A percentile compares a stretch with the other conserved stretches of the same genome.
Evolutionary conservation across 164 flowering plant genomes (phyloP).

Genomic region (Malania oleifera): DNA sequence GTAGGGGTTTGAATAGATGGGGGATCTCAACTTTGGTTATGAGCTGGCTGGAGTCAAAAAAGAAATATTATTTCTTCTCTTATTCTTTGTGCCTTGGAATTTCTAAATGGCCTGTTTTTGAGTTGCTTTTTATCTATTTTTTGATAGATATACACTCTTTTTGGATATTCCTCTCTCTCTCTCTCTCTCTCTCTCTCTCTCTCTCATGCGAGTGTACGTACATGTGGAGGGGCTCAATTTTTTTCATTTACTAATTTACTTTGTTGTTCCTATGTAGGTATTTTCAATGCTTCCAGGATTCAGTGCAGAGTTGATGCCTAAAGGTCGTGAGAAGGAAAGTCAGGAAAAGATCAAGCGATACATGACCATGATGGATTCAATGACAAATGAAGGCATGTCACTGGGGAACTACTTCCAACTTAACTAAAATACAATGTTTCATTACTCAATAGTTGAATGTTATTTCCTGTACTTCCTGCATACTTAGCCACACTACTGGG

Average conservation of each 20-base stretch:
- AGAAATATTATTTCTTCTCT: no score
- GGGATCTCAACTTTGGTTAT: no score
- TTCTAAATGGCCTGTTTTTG: no score
- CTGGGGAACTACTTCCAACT: neutral
- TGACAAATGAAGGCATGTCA: conserved; percentile 83
- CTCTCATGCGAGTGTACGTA: no score
- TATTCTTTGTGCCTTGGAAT: no score
- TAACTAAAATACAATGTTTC: no score
- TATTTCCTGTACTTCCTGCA: neutral
- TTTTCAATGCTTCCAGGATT: conserved; percentile 98
- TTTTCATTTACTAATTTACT: neutral
- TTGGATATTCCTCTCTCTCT: neutral
- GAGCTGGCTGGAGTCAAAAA: no score
- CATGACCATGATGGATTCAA: conserved; percentile 99
- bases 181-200: neutral
- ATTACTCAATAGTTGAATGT: no score
- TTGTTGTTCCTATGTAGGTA: conserved; percentile 39
- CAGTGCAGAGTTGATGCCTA: conserved; percentile 88
- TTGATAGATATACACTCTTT: no score
- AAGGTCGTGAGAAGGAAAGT: conserved; percentile 95
- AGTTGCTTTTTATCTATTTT: no score
- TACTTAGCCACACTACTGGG: neutral
- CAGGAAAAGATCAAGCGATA: conserved; percentile 93
- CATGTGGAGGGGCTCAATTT: neutral
- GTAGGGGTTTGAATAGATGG: no score